phyloP scores from a whole-genome alignment of 768 basidiomycete species.

The Xerocomus potaroensis region DNA sequence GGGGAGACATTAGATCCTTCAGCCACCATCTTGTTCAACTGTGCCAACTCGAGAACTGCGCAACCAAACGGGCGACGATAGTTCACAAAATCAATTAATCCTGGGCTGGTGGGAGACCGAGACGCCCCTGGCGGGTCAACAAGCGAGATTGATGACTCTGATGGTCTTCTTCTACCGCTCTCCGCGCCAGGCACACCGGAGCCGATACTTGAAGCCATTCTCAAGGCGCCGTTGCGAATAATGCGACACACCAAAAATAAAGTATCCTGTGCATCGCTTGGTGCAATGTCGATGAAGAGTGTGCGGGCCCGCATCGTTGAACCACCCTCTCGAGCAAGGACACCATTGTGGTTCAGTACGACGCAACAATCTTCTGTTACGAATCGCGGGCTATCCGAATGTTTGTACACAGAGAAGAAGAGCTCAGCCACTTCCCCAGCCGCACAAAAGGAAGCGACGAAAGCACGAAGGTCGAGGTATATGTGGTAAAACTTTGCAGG shows the following conservation, averaged over 20 bases:
- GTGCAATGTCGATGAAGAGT: constrained; percentile 85
- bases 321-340: constrained; percentile 72
- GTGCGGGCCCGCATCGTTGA: constrained; percentile 63
- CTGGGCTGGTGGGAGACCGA: constrained; percentile 18
- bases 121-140: constrained; percentile 29
- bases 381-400: constrained; percentile 69
- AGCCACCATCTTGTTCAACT: constrained; percentile 60
- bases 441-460: constrained; percentile 84
- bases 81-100: constrained; percentile 37
- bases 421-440: constrained; percentile 93
- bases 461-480: constrained; percentile 86
- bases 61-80: constrained; percentile 94
- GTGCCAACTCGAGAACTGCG: constrained; percentile 83
- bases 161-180: constrained; percentile 48
- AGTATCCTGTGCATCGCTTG: constrained; percentile 79
- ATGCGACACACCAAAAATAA: constrained; percentile 90
- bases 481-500: constrained; percentile 82
- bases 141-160: constrained; percentile 45
- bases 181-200: constrained; percentile 38
- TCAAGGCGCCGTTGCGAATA: constrained; percentile 82
- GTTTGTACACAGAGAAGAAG: constrained; percentile 90
- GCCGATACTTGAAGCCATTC: constrained; percentile 56
- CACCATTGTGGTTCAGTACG: constrained; percentile 88
- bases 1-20: constrained; percentile 63
- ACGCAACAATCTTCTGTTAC: constrained; percentile 92